These are phyloP conservation scores for Fusarium albosuccineum DNA, from an alignment of 2,329 filamentous ascomycete genomes.

Conservation along the genomic window DNA sequence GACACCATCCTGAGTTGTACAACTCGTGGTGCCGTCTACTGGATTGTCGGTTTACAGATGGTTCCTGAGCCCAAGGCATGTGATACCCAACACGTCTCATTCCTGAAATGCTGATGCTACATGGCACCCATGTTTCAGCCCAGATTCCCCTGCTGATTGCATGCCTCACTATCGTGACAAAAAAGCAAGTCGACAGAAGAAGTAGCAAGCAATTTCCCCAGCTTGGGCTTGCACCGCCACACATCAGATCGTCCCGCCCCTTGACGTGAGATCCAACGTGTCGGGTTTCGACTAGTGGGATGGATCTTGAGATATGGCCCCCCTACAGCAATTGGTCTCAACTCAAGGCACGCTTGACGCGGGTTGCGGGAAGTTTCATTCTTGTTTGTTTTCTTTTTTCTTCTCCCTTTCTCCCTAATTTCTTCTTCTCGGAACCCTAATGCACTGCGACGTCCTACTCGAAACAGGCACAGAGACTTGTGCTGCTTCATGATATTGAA, in stretches of 20 bases:
- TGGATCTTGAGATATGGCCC: neutral
- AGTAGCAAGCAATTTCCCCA: constrained; percentile 26
- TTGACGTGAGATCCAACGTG: constrained; percentile 39
- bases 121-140: constrained; percentile 23
- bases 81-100: constrained; percentile 25
- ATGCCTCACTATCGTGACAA: neutral
- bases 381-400: neutral
- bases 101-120: constrained; percentile 17
- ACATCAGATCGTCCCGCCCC: constrained; percentile 42
- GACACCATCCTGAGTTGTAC: constrained; percentile 1
- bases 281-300: constrained; percentile 23
- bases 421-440: neutral
- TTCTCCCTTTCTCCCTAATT: neutral
- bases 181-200: constrained; percentile 16
- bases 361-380: neutral
- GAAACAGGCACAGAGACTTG: neutral
- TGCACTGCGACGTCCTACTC: neutral
- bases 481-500: constrained; percentile 16
- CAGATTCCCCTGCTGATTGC: constrained; percentile 19
- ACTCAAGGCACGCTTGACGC: constrained; percentile 2
- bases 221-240: constrained; percentile 28
- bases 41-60: neutral
- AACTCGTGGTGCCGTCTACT: neutral
- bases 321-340: constrained; percentile 3
- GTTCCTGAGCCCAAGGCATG: constrained; percentile 12